These are phyloP conservation scores for Taphrina wiesneri DNA, from an alignment of 1,139 yeast genomes.

Conservation along the genomic window DNA sequence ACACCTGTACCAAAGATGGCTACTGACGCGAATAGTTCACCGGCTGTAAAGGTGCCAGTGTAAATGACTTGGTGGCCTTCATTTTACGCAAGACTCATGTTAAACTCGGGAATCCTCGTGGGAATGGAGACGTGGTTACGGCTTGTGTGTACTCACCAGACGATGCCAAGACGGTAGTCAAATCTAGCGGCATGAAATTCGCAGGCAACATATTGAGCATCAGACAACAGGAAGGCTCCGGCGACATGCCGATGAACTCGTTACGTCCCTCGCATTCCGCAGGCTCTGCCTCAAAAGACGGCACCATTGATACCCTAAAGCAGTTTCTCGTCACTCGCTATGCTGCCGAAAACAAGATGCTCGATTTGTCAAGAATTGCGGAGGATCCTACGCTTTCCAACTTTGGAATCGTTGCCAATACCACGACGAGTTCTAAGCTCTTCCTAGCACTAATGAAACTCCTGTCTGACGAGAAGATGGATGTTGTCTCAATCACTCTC, in stretches of 20 bases:
- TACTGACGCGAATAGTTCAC: slow-evolving; percentile 6
- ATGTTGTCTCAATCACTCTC: slow-evolving; percentile 72
- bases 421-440: slow-evolving; percentile 56
- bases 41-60: slow-evolving; percentile 34
- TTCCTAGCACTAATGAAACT: slow-evolving; percentile 89
- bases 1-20: neutral
- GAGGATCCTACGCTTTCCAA: slow-evolving; percentile 63
- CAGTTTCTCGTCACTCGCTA: slow-evolving; percentile 67
- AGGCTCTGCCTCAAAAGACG: slow-evolving; percentile 39
- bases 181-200: slow-evolving; percentile 62
- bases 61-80: slow-evolving; percentile 31
- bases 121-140: slow-evolving; percentile 16
- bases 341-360: slow-evolving; percentile 61
- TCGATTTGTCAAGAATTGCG: slow-evolving; percentile 69
- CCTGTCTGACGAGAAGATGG: slow-evolving; percentile 54
- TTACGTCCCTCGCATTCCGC: slow-evolving; percentile 21
- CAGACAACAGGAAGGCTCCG: slow-evolving; percentile 40
- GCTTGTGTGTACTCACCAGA: slow-evolving; percentile 23
- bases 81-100: slow-evolving; percentile 31
- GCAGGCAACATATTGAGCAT: slow-evolving; percentile 64
- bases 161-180: slow-evolving; percentile 25
- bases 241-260: slow-evolving; percentile 15
- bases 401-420: slow-evolving; percentile 65
- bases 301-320: slow-evolving; percentile 64
- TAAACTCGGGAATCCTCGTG: slow-evolving; percentile 11